Base-by-base conservation (phyloP, 106 monocot genomes). In the Dendrobium officinale region DNA sequence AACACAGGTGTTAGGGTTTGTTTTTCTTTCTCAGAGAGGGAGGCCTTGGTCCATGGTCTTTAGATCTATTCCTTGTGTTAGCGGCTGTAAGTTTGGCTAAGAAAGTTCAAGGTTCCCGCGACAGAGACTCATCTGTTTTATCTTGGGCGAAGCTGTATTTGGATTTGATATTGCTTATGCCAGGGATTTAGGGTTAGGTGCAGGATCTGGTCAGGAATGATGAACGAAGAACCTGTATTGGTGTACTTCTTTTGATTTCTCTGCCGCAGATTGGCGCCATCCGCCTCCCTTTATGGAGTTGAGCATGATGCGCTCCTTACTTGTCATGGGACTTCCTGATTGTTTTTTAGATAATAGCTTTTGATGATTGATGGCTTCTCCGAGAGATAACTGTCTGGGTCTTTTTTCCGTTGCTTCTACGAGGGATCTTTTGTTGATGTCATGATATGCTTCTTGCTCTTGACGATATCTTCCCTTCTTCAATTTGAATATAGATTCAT, bases 61-160 rank as follows among this genome's bases (percentile, higher is more conserved):
- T 79, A 67, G 79, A 79, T 79, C 79, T 29, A 26, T 17, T 17
- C 58, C 43, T 22, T 48, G 7, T 47, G 17, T 67, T 79, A 67
- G 45, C 43, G n/a, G 41, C 20, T 67, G n/a, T 44, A 47, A 68
- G 45, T 22, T 20, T 18, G 61, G 66, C 2, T 67, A 22, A 67
- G 64, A 20, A 26, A 45, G n/a, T 44, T 45, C 13, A 20, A 13
- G 22, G 22, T 68, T 48, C 70, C 72, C 49, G 27, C 6, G 31
- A 72, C 16, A 3, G 40, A 70, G 24, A 31, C 26, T 17, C 15
- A 15, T 31, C 72, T 72, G 6, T 19, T 42, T 44, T n/a, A 42
- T 13, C 74, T 4, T 74, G 42, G 45, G 43, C 17, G 6, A 76
- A 26, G 26, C 74, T 44, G 42, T 70, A n/a, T 74, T 74, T 74